Evolutionary conservation across 1,284 basidiomycete species (phyloP), one percentile per base, ranked within the genome.

Genomic region (Apiotrichum montevideense): DNA sequence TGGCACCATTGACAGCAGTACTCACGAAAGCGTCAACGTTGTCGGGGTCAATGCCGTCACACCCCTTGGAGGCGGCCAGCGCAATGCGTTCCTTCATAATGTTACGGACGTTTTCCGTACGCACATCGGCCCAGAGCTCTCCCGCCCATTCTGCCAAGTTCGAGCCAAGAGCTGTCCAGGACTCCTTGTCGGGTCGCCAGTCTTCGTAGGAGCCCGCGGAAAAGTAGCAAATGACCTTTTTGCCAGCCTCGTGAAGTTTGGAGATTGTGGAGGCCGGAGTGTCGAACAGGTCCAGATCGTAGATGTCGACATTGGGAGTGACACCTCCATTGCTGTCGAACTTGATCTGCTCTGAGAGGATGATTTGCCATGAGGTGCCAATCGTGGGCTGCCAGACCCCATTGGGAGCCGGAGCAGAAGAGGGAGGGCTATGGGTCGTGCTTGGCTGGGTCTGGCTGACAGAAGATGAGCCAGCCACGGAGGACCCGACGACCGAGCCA

Each of bases 181-280:
- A 29, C 33, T 15, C 14, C 11, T 35, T 34, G 33, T 60, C 58
- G 2, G 39, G 11, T n/a, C 55, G 55, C 52, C 55, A 60, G 35
- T 40, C 52, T 57, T 75, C 73, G 55, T 61, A 73, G 0, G 63
- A 66, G 15, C 74, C 74, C 33, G 72, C 73, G 3, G 60, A 64
- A 58, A 76, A 74, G 63, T 77, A 77, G 58, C 74, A 77, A 6
- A 71, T 59, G 37, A 76, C 73, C 35, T 60, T 70, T 57, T 74
- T 76, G 39, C 71, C 75, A 5, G 51, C 51, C 6, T 46, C 42
- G 46, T 65, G 56, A 10, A 60, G 52, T 3, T 14, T 13, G 7
- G n/a, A 13, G 42, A 60, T 60, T 1, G 53, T 55, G 21, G 32
- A 34, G 9, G 29, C 15, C 21, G 43, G 6, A 11, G 50, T 51